Evolutionary conservation across 345 rosid species (phyloP), one percentile per base, ranked within the genome.

Genomic region (Rhizophora mangle): DNA sequence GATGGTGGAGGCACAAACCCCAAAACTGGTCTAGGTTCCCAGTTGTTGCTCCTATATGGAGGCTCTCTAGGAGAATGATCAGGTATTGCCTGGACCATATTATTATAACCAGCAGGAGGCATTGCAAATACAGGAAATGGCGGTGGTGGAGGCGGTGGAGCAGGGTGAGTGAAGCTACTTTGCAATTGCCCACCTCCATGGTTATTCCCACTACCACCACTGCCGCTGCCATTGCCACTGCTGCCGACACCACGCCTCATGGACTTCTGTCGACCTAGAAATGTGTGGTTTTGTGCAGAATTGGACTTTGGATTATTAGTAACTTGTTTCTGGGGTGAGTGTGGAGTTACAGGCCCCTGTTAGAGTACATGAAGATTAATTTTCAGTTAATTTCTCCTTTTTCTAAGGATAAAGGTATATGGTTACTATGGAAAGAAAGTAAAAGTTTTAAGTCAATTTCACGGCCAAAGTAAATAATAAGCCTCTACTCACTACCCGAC

Each of bases 21-120:
- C 64, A 79, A 84, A 16, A 36, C 68, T 1, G 81, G 72, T 79
- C 88, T 87, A 20, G 67, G 31, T 18, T 84, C 88, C 88, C 86
- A 79, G 32, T 61, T 72, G 72, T 70, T 76, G 58, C 82, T 83
- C 72, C 80, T 80, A 43, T 76, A 80, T 9, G 67, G 55, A 57
- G 79, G 72, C 5, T 80, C 87, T 70, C 82, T 74, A 2, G 79
- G 70, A 61, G 84, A 57, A 52, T 78, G 67, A 75, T 85, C 80
- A 0, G 79, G 67, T 16, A 80, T 21, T 60, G 78, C 67, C 1
- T 79, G 78, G 21, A 81, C 58, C 56, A 82, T 32, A 71, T 65
- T 74, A 36, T 74, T 76, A 63, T 71, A 82, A 73, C 78, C 70
- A 73, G 88, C 71, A 8, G 87, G 81, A 37, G 81, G 72, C 67